phyloP scores from a whole-genome alignment of 257 asterid genomes.

The Galeopsis tetrahit region DNA sequence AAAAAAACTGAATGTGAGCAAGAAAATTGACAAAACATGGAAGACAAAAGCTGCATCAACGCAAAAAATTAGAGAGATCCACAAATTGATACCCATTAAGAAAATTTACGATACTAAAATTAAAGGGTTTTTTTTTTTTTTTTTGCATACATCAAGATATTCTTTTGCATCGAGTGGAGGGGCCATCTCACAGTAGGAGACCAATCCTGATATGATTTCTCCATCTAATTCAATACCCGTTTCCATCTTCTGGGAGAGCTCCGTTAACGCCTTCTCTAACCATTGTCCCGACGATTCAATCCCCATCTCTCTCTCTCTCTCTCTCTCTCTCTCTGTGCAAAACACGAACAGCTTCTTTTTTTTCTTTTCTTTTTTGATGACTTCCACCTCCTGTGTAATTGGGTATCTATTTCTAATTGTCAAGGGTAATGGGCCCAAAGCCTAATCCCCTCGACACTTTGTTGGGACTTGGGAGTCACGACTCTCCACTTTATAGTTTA shows the following conservation, averaged over 20 bases:
- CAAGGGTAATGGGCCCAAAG: too few relatives aligned
- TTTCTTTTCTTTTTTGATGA: neutral
- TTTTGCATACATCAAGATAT: conserved; percentile 77
- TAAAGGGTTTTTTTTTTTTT: too few relatives aligned
- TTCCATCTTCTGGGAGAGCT: conserved; percentile 58
- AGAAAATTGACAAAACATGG: neutral
- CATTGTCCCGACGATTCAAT: conserved; percentile 72
- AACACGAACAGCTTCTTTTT: neutral
- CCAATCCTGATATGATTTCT: conserved; percentile 87
- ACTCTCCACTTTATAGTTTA: too few relatives aligned
- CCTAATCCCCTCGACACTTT: too few relatives aligned
- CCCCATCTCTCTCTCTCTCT: conserved; percentile 34
- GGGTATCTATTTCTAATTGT: neutral
- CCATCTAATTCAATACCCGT: conserved; percentile 80
- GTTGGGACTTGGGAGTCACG: too few relatives aligned
- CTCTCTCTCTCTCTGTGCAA: conserved; percentile 2
- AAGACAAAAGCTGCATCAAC: conserved; percentile 13
- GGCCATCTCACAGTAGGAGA: conserved; percentile 91
- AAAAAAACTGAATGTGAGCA: neutral
- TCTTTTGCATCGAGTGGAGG: conserved; percentile 93
- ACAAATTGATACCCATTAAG: neutral
- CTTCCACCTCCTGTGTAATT: neutral
- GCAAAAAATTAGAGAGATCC: neutral
- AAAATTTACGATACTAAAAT: too few relatives aligned
- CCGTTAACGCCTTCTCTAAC: conserved; percentile 75